A percentile compares a stretch with the other conserved stretches of the same genome.
These are phyloP conservation scores for Globisporangium irregulare DNA, from an alignment of 352 stramenopile genomes.

Conservation along the genomic window DNA sequence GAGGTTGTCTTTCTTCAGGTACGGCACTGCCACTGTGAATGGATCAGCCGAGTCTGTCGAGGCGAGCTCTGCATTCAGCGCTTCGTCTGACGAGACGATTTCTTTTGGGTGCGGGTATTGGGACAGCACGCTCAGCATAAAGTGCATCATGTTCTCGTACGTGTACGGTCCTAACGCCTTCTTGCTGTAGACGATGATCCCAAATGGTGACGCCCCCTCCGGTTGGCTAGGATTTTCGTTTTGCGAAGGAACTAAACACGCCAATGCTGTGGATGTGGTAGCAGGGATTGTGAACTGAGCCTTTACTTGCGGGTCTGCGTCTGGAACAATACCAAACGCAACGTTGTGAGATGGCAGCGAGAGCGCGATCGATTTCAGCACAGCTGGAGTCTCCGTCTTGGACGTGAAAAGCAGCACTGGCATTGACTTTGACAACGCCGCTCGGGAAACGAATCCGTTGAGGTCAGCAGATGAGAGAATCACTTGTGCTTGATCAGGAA, in stretches of 20 bases:
- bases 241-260: slow-evolving; percentile 42
- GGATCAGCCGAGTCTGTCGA: slow-evolving; percentile 15
- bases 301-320: slow-evolving; percentile 56
- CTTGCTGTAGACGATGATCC: slow-evolving; percentile 67
- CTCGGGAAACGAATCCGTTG: slow-evolving; percentile 50
- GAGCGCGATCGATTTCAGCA: slow-evolving; percentile 60
- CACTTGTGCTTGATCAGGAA: slow-evolving; percentile 44
- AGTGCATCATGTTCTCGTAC: slow-evolving; percentile 69
- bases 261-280: slow-evolving; percentile 33
- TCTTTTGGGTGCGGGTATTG: slow-evolving; percentile 61
- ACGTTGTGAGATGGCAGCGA: slow-evolving; percentile 59
- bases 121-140: slow-evolving; percentile 54
- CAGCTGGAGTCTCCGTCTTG: slow-evolving; percentile 44
- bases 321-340: slow-evolving; percentile 45
- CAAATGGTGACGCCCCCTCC: slow-evolving; percentile 40
- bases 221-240: slow-evolving; percentile 25
- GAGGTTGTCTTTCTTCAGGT: slow-evolving; percentile 52
- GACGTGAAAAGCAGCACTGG: slow-evolving; percentile 62
- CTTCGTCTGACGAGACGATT: slow-evolving; percentile 17
- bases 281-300: slow-evolving; percentile 53
- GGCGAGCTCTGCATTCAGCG: slow-evolving; percentile 16
- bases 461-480: slow-evolving; percentile 52
- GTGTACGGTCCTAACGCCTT: slow-evolving; percentile 58
- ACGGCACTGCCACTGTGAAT: slow-evolving; percentile 33
- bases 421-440: slow-evolving; percentile 34